phyloP scores from a whole-genome alignment of 495 filamentous ascomycete species.

The Hypoxylon rickii region DNA sequence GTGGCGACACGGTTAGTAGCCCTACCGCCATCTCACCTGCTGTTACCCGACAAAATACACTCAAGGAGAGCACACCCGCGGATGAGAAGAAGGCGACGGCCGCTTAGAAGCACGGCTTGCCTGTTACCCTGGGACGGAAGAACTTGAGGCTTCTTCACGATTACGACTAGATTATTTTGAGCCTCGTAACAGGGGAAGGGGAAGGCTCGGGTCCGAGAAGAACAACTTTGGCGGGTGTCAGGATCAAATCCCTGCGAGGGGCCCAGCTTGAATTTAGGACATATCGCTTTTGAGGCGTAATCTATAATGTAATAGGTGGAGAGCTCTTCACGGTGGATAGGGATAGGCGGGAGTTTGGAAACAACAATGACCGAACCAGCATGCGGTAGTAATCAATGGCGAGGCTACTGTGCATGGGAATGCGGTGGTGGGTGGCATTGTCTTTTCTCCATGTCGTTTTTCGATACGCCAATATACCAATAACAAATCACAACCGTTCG shows the following conservation, averaged over 20 bases:
- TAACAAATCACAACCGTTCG: not conserved
- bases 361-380: constrained; percentile 10
- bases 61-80: constrained; percentile 17
- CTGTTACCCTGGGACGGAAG: not conserved
- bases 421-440: constrained; percentile 15
- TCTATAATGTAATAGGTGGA: not conserved
- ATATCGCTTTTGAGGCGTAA: constrained; percentile 1
- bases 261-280: not conserved
- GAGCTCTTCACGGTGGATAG: not conserved
- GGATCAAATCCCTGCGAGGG: not conserved
- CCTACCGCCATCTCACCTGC: constrained; percentile 39
- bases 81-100: constrained; percentile 33
- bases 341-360: constrained; percentile 4
- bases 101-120: constrained; percentile 22
- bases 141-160: constrained; percentile 1
- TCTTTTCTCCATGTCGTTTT: constrained; percentile 11
- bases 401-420: constrained; percentile 4
- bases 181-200: not conserved
- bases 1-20: constrained; percentile 43
- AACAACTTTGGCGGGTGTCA: not conserved
- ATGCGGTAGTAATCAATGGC: constrained; percentile 17
- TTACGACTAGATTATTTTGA: constrained; percentile 1
- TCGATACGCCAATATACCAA: constrained; percentile 6
- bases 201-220: not conserved
- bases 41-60: constrained; percentile 18